Conservation (phyloP, 331 rosid genomes). For the Dryas integrifolia region DNA sequence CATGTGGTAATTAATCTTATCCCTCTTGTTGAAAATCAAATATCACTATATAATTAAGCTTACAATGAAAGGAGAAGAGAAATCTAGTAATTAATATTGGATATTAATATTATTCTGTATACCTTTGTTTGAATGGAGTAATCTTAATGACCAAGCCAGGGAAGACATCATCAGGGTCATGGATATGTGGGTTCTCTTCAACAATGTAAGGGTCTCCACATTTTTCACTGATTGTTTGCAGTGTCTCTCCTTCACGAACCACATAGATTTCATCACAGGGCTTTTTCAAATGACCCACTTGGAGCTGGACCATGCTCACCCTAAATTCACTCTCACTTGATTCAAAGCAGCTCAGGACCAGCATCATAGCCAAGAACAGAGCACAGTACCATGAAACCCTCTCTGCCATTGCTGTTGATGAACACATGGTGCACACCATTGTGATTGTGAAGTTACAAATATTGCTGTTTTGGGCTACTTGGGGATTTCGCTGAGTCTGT, state of each 20-base stretch:
- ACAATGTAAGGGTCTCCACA: slow-evolving; percentile 79
- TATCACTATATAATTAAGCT: neutral
- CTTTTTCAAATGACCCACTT: slow-evolving; percentile 17
- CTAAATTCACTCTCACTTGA: slow-evolving; percentile 36
- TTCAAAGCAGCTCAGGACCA: slow-evolving; percentile 52
- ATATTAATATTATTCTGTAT: neutral
- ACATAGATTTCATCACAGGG: slow-evolving; percentile 76
- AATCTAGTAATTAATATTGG: neutral
- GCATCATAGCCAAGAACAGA: slow-evolving; percentile 45
- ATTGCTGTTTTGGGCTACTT: neutral
- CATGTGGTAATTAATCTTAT: neutral
- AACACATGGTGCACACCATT: slow-evolving; percentile 37
- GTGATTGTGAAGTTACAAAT: no score
- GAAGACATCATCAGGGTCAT: slow-evolving; percentile 78
- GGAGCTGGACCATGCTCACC: neutral
- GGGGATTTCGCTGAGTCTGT: no score
- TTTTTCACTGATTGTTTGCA: slow-evolving; percentile 68
- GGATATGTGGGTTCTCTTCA: slow-evolving; percentile 81
- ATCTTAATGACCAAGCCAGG: slow-evolving; percentile 83
- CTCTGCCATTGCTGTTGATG: slow-evolving; percentile 47
- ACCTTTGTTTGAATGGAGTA: slow-evolving; percentile 41
- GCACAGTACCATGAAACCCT: slow-evolving; percentile 57
- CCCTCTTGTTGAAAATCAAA: neutral
- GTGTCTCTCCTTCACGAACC: slow-evolving; percentile 81
- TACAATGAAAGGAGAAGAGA: neutral